Base-by-base conservation (phyloP, 345 rosid genomes). In the Corymbia maculata region DNA sequence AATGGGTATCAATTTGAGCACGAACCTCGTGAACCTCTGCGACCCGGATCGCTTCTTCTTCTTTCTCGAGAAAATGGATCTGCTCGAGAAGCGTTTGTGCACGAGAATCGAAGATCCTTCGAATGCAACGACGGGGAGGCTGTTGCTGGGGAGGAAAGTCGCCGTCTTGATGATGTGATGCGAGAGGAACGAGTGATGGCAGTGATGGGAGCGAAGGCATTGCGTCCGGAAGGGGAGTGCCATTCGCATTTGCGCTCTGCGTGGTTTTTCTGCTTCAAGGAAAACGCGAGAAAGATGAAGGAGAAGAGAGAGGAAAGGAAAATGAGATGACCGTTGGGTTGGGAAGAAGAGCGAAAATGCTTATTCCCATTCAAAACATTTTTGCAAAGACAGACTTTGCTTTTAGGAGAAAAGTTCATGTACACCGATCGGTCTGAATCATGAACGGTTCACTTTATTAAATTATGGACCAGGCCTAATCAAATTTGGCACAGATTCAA, bases 1-100 rank as follows among this genome's bases (percentile, higher is more conserved):
- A 86, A 90, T 44, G 80, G 91, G 88, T 19, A 90, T 36, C 79
- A 92, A 66, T 79, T 94, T 89, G 84, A 94, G 91, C 82, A 91
- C 80, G 53, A 90, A 36, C 85, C 57, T 89, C 10, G 22, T 47
- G 10, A 89, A 86, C 79, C 86, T 90, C 86, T 50, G 88, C 87
- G 87, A 90, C 87, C 93, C 93, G 85, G 89, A 82, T 91, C 87
- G 85, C 85, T 47, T 88, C 90, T 89, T 95, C 87, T 32, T 32
- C 79, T 88, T 94, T 85, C 91, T 91, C 26, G 92, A 91, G 85
- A 91, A 94, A 42, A 89, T 50, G 51, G 82, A 75, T 75, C 49
- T 42, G 6, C 82, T 19, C 47, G 82, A 19, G 49, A 75, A 36
- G 84, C 49, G 49, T 11, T 22, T 0, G 28, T 0, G 49, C 84